phyloP scores from a whole-genome alignment of 2,329 filamentous ascomycete genomes.

The Ophiostoma novo-ulmi region DNA sequence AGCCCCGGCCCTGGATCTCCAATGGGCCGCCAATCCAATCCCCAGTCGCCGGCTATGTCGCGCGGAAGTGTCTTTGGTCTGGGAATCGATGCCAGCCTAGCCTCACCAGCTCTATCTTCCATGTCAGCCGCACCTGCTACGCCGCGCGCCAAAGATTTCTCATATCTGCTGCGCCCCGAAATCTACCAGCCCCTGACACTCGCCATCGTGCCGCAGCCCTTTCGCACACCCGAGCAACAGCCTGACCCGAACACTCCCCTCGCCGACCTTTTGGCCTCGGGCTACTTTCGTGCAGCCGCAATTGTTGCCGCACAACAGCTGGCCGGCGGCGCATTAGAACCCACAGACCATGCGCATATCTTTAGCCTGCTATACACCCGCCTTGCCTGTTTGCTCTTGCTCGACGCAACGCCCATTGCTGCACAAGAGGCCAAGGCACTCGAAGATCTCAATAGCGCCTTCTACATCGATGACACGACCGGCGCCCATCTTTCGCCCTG shows the following conservation, averaged over 20 bases:
- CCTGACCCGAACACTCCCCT: conserved; percentile 53
- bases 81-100: conserved; percentile 14
- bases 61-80: neutral
- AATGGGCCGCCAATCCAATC: conserved; percentile 11
- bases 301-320: conserved; percentile 60
- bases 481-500: conserved; percentile 71
- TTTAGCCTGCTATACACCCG: conserved; percentile 76
- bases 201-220: conserved; percentile 56
- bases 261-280: conserved; percentile 59
- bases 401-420: conserved; percentile 65
- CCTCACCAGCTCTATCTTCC: neutral
- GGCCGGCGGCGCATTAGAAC: conserved; percentile 42
- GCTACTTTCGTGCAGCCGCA: conserved; percentile 77
- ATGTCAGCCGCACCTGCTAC: neutral
- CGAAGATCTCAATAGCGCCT: conserved; percentile 55
- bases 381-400: conserved; percentile 73
- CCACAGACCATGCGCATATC: conserved; percentile 59
- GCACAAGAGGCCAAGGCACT: conserved; percentile 61
- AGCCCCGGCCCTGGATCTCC: conserved; percentile 20
- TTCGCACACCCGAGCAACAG: conserved; percentile 63
- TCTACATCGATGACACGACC: conserved; percentile 51
- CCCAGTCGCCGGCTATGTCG: conserved; percentile 5
- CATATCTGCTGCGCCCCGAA: conserved; percentile 71
- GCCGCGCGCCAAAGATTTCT: conserved; percentile 59
- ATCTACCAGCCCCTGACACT: conserved; percentile 77